Conservation (phyloP, 768 basidiomycete species). For the Hemileccinum impolitum region DNA sequence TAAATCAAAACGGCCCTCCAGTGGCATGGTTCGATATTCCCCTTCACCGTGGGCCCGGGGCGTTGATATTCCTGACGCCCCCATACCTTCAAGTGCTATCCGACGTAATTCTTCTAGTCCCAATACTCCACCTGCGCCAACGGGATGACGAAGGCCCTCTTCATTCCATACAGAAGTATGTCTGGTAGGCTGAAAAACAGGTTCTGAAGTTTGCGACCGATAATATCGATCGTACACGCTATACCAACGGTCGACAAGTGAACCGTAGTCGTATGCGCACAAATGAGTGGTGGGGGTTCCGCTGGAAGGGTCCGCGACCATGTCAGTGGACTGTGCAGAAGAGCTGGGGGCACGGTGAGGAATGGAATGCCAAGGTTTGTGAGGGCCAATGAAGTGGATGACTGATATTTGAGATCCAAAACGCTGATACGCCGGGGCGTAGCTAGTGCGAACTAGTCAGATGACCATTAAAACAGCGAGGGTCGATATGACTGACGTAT, state of each 20-base stretch:
- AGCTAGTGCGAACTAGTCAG: conserved; percentile 47
- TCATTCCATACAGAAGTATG: conserved; percentile 80
- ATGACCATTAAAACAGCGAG: conserved; percentile 24
- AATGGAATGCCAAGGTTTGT: conserved; percentile 90
- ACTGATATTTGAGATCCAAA: conserved; percentile 84
- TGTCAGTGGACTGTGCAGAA: conserved; percentile 29
- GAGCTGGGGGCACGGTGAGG: conserved; percentile 63
- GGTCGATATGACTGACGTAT: conserved; percentile 65
- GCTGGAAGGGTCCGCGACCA: conserved; percentile 25
- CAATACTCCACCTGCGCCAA: conserved; percentile 24
- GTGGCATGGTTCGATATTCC: conserved; percentile 75
- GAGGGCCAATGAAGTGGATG: conserved; percentile 92
- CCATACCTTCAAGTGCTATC: conserved; percentile 31
- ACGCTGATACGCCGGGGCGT: conserved; percentile 94
- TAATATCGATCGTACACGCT: conserved; percentile 86
- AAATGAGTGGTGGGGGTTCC: conserved; percentile 22
- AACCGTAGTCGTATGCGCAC: conserved; percentile 69
- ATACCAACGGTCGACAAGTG: conserved; percentile 90
- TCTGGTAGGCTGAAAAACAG: conserved; percentile 49
- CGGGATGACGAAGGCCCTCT: conserved; percentile 1
- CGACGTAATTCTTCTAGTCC: conserved; percentile 42
- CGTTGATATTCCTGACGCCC: conserved; percentile 7
- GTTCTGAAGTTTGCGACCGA: conserved; percentile 51
- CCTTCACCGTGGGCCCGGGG: conserved; percentile 47
- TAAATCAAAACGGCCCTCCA: conserved; percentile 86